Percentiles rank a stretch among this genome's conserved stretches.
Evolutionary conservation across 2,329 filamentous ascomycete species (phyloP).

Genomic region (Podosphaera fusca): DNA sequence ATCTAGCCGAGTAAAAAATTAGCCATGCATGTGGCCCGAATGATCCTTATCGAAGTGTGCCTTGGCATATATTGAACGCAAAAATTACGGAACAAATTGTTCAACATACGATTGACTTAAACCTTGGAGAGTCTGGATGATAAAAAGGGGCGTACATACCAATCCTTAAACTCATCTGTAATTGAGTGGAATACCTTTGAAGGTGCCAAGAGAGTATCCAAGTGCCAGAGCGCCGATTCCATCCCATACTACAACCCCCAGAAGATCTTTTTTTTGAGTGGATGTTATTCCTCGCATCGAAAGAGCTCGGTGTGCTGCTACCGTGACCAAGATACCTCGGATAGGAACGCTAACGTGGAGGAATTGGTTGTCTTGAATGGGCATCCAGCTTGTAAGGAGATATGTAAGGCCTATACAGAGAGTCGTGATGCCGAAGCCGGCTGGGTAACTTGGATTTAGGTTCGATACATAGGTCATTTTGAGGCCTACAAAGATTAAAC

Average conservation of each 20-base stretch:
- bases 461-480: background rate
- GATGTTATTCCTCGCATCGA: constrained; percentile 1
- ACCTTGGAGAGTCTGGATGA: too few species aligned
- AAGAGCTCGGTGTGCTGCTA: constrained; percentile 1
- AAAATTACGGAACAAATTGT: too few species aligned
- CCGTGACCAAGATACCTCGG: constrained; percentile 1
- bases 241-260: constrained; percentile 4
- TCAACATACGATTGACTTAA: background rate
- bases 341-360: constrained; percentile 5
- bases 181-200: background rate
- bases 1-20: too few species aligned
- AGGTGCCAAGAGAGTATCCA: constrained; percentile 4
- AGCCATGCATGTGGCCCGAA: too few species aligned
- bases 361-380: constrained; percentile 9
- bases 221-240: constrained; percentile 1
- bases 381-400: constrained; percentile 7
- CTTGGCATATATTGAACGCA: too few species aligned
- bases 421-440: constrained; percentile 7
- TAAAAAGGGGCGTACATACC: background rate
- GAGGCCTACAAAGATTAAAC: constrained; percentile 1
- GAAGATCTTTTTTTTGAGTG: constrained; percentile 3
- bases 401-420: constrained; percentile 7
- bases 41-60: too few species aligned
- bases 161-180: background rate
- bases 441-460: constrained; percentile 2